Percentiles rank a stretch among this genome's conserved stretches.
Evolutionary conservation across 202 grass and related monocot species (phyloP).

Genomic region (Carex sylvatica): DNA sequence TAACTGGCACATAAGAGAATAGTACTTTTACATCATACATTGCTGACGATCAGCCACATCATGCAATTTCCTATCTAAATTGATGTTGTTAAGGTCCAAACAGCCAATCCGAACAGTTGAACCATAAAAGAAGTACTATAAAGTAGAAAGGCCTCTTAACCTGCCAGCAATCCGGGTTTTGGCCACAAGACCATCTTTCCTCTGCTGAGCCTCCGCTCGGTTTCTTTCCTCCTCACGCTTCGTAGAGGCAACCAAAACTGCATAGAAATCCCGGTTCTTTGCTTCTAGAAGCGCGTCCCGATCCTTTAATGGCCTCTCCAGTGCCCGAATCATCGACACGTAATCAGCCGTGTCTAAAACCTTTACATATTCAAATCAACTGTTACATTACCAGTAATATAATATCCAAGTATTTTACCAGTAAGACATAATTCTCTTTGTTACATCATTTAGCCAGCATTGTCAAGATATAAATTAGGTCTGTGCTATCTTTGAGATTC

Average conservation of each 20-base stretch:
- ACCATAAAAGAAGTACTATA: not conserved
- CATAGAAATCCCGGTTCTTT: slow-evolving; percentile 83
- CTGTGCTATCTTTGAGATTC: too few species aligned
- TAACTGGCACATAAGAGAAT: not conserved
- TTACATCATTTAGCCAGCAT: too few species aligned
- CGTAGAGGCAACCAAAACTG: slow-evolving; percentile 36
- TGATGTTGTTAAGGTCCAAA: too few species aligned
- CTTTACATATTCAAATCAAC: not conserved
- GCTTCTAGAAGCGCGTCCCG: slow-evolving; percentile 66
- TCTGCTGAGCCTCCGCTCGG: slow-evolving; percentile 44
- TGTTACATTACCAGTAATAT: too few species aligned
- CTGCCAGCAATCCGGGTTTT: slow-evolving; percentile 30
- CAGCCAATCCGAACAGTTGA: not conserved
- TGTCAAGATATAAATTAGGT: too few species aligned
- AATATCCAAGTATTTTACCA: not conserved
- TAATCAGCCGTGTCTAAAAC: slow-evolving; percentile 29
- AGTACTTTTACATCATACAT: too few species aligned
- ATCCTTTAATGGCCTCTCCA: slow-evolving; percentile 81
- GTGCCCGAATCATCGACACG: slow-evolving; percentile 42
- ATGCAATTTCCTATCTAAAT: not conserved
- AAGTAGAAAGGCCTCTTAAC: not conserved
- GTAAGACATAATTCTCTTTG: too few species aligned
- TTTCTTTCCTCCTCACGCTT: slow-evolving; percentile 69
- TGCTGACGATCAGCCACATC: not conserved
- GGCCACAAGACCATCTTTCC: slow-evolving; percentile 54